Conservation (phyloP, 148 eudicot species). For the Rhododendron williamsianum region DNA sequence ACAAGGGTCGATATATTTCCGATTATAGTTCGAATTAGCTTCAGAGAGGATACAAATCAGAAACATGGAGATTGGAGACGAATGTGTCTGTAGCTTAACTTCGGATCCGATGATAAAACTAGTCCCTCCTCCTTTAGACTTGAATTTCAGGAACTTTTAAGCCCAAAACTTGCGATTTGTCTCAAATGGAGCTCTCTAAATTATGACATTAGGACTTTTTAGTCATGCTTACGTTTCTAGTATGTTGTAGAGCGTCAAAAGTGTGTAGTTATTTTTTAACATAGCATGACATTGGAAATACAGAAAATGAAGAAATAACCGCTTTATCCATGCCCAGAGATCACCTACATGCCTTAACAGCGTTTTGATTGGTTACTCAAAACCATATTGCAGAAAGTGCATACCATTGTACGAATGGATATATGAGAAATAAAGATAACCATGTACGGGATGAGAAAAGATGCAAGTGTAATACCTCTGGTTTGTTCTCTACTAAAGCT, state of each 20-base stretch:
- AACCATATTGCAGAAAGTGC: neutral
- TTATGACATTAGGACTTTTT: neutral
- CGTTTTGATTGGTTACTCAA: neutral
- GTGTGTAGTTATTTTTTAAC: neutral
- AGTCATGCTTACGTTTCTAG: neutral
- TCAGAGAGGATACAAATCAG: neutral
- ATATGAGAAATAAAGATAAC: neutral
- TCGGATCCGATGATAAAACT: neutral
- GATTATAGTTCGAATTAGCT: neutral
- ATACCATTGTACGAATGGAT: neutral
- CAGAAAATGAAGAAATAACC: neutral
- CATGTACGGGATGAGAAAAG: neutral
- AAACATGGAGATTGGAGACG: neutral
- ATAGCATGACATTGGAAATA: neutral
- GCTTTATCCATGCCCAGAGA: neutral
- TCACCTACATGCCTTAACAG: neutral
- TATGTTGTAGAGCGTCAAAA: neutral
- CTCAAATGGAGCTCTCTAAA: neutral
- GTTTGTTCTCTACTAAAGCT: constrained; percentile 20
- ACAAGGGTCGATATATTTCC: neutral
- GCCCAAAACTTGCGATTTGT: neutral
- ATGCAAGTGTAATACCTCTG: constrained; percentile 30
- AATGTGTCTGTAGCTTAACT: neutral
- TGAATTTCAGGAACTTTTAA: neutral
- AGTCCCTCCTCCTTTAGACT: neutral